phyloP scores from a whole-genome alignment of 2,329 filamentous ascomycete species.

The Exophiala lecanii-corni region DNA sequence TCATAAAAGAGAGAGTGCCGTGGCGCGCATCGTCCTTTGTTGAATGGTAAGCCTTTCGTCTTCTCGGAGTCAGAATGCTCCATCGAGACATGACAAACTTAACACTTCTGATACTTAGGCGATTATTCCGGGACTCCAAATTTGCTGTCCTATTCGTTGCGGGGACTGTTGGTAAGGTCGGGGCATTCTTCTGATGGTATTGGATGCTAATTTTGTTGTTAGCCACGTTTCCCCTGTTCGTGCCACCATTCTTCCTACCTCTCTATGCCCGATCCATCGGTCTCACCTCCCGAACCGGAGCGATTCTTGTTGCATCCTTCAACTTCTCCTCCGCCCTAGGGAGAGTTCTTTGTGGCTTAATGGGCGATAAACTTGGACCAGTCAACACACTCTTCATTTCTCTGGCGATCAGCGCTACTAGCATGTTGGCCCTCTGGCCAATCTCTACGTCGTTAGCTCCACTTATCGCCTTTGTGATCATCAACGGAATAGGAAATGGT shows the following conservation, averaged over 20 bases:
- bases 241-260: constrained; percentile 58
- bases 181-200: neutral
- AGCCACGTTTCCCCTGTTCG: constrained; percentile 55
- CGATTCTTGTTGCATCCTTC: constrained; percentile 57
- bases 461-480: constrained; percentile 51
- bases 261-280: constrained; percentile 53
- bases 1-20: constrained; percentile 47
- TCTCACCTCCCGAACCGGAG: constrained; percentile 49
- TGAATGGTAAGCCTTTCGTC: constrained; percentile 39
- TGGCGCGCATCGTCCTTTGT: constrained; percentile 40
- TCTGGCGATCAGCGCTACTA: constrained; percentile 50
- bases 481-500: constrained; percentile 58
- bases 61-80: too few relatives aligned
- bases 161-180: constrained; percentile 42
- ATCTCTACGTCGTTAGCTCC: constrained; percentile 51
- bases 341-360: constrained; percentile 50
- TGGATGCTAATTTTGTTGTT: neutral
- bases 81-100: too few relatives aligned
- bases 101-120: constrained; percentile 30
- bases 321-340: constrained; percentile 57
- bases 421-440: constrained; percentile 59
- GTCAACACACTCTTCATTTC: constrained; percentile 52
- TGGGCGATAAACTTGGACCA: constrained; percentile 52
- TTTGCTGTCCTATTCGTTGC: constrained; percentile 52
- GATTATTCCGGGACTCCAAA: constrained; percentile 47